phyloP scores from a whole-genome alignment of 495 filamentous ascomycete species.

The Beverwykella pulmonaria region DNA sequence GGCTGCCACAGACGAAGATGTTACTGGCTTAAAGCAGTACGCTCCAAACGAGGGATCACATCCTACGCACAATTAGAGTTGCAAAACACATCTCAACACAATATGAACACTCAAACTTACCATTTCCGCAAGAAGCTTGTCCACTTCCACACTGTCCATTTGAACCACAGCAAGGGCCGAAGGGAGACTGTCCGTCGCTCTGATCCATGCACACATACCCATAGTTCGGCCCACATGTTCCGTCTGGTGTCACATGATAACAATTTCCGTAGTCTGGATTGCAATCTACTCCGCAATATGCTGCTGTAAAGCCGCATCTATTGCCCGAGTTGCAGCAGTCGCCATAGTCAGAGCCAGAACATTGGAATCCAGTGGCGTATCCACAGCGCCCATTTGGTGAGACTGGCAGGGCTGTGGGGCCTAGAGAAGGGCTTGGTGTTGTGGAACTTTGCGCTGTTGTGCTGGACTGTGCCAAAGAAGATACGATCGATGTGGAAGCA shows the following conservation, averaged over 20 bases:
- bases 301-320: not conserved
- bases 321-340: not conserved
- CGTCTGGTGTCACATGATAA: not conserved
- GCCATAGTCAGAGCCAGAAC: not conserved
- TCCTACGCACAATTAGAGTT: not conserved
- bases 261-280: not conserved
- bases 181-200: not conserved
- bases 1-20: not conserved
- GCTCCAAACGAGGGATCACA: not conserved
- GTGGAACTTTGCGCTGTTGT: not conserved
- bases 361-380: not conserved
- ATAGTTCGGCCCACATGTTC: not conserved
- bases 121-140: not conserved
- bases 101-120: not conserved
- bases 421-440: not conserved
- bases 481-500: not conserved
- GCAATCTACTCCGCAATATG: not conserved
- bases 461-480: not conserved
- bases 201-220: not conserved
- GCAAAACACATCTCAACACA: not conserved
- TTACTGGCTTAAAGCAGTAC: not conserved
- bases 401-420: not conserved
- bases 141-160: not conserved
- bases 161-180: not conserved
- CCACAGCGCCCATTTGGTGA: not conserved